A percentile compares a stretch with the other conserved stretches of the same genome.
Evolutionary conservation across 108 stramenopile species (phyloP).

Genomic region (Seminavis robusta): DNA sequence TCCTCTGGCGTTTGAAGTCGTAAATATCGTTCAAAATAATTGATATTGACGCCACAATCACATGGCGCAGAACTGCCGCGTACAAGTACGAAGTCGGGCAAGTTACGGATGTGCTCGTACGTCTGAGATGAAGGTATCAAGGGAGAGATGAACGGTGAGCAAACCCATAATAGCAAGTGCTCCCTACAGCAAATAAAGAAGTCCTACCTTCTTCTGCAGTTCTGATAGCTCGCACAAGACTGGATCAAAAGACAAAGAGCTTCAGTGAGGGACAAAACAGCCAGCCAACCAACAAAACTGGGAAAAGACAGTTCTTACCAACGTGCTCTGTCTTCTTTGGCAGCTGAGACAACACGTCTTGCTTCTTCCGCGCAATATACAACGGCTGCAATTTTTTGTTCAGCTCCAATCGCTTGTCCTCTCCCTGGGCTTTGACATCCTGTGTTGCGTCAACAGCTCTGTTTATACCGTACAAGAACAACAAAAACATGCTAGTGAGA

Average conservation of each 20-base stretch:
- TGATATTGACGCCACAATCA: conserved; percentile 77
- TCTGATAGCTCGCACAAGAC: conserved; percentile 76
- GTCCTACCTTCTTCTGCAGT: conserved; percentile 72
- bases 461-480: background rate
- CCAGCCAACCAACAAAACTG: too few relatives aligned
- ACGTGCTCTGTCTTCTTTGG: too few relatives aligned
- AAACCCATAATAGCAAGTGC: too few relatives aligned
- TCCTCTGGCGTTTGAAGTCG: conserved; percentile 52
- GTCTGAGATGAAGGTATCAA: too few relatives aligned
- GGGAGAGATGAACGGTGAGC: too few relatives aligned
- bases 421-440: conserved; percentile 28
- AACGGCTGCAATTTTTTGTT: conserved; percentile 36
- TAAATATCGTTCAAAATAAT: conserved; percentile 49
- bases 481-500: background rate
- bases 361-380: conserved; percentile 60
- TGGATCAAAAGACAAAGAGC: too few relatives aligned
- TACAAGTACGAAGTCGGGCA: conserved; percentile 75
- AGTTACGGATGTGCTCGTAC: conserved; percentile 65
- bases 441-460: conserved; percentile 32
- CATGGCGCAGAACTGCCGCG: conserved; percentile 63
- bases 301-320: too few relatives aligned
- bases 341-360: conserved; percentile 31
- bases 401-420: conserved; percentile 33
- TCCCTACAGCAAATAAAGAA: too few relatives aligned
- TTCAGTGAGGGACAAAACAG: too few relatives aligned